Evolutionary conservation across 768 basidiomycete species (phyloP).

Genomic region (Suillus americanus): DNA sequence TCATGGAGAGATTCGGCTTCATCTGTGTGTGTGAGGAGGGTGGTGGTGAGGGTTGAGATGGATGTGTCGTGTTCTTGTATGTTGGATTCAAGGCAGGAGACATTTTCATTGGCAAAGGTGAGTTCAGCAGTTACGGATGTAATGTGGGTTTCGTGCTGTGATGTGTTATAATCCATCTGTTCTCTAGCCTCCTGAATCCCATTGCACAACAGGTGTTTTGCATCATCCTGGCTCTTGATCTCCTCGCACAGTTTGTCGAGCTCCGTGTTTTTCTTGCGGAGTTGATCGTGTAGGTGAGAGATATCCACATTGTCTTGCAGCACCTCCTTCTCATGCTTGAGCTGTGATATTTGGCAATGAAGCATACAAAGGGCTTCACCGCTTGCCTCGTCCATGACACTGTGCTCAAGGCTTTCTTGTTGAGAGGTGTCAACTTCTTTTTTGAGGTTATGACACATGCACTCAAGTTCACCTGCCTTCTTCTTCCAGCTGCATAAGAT

Average conservation of each 20-base stretch:
- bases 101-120: conserved; percentile 52
- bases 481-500: conserved; percentile 68
- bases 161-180: conserved; percentile 52
- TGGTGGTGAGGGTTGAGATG: conserved; percentile 45
- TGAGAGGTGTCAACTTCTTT: conserved; percentile 87
- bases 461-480: conserved; percentile 74
- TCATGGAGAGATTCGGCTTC: conserved; percentile 56
- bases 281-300: conserved; percentile 30
- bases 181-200: conserved; percentile 57
- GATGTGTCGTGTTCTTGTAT: conserved; percentile 59
- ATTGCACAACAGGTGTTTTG: conserved; percentile 50
- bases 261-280: conserved; percentile 17
- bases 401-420: conserved; percentile 76
- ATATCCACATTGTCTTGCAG: conserved; percentile 28
- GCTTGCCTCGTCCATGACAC: conserved; percentile 83
- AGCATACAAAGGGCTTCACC: conserved; percentile 77
- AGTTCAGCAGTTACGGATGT: conserved; percentile 53
- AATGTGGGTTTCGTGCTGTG: conserved; percentile 49
- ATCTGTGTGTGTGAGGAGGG: conserved; percentile 46
- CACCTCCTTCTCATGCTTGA: conserved; percentile 63
- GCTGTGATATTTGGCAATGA: conserved; percentile 73
- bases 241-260: conserved; percentile 42
- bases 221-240: conserved; percentile 49
- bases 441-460: conserved; percentile 63
- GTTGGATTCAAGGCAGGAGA: conserved; percentile 56